Evolutionary conservation across 495 filamentous ascomycete genomes (phyloP).

Genomic region (Ascodesmis nigricans): DNA sequence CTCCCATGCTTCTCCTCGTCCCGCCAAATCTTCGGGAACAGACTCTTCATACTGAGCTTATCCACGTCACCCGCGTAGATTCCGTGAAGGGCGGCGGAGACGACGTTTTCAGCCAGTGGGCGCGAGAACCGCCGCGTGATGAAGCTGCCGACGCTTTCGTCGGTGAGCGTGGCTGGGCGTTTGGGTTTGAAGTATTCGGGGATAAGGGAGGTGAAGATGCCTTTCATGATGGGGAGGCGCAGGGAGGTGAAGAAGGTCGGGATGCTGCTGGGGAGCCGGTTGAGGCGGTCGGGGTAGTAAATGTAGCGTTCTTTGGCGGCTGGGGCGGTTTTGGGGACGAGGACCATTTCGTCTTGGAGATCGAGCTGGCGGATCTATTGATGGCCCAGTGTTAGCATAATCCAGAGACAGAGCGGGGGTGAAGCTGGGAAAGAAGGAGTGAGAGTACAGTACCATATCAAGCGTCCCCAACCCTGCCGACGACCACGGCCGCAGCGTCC

Average conservation of each 20-base stretch:
- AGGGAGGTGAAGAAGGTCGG: conserved; percentile 24
- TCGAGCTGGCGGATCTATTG: conserved; percentile 39
- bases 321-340: conserved; percentile 28
- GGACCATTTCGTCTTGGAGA: conserved; percentile 40
- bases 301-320: conserved; percentile 50
- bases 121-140: conserved; percentile 34
- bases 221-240: conserved; percentile 42
- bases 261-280: conserved; percentile 36
- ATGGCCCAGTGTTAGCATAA: no score
- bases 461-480: conserved; percentile 29
- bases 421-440: background rate
- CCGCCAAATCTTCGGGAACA: conserved; percentile 33
- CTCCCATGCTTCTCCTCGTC: conserved; percentile 27
- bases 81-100: conserved; percentile 65
- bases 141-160: conserved; percentile 57
- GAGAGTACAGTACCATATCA: conserved; percentile 31
- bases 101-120: conserved; percentile 44
- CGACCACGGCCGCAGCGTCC: conserved; percentile 41
- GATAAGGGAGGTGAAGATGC: conserved; percentile 24
- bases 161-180: conserved; percentile 23
- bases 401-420: background rate
- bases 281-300: conserved; percentile 80
- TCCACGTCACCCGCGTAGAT: conserved; percentile 86
- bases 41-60: conserved; percentile 45
- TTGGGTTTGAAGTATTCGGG: conserved; percentile 24